phyloP scores from a whole-genome alignment of 2,329 filamentous ascomycete genomes.

The Cladophialophora bantiana region DNA sequence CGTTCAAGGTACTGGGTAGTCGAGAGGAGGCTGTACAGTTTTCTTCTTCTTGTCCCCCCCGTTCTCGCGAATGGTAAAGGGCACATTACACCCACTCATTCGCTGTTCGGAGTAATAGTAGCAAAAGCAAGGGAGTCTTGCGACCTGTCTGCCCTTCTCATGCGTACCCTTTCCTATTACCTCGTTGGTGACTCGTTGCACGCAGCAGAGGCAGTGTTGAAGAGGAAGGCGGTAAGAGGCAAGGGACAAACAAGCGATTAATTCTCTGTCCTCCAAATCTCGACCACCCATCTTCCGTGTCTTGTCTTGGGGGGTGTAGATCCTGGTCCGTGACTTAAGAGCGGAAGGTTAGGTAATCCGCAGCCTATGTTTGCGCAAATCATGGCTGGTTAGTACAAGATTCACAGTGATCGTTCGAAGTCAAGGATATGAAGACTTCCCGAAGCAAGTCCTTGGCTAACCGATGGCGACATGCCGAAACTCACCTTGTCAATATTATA shows the following conservation, averaged over 20 bases:
- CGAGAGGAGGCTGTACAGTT: neutral
- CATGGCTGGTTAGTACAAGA: conserved; percentile 11
- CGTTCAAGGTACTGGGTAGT: neutral
- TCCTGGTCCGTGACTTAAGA: conserved; percentile 17
- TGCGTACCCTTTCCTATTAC: neutral
- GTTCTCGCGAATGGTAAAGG: neutral
- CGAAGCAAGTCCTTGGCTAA: neutral
- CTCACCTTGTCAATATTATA: conserved; percentile 94
- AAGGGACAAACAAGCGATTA: neutral
- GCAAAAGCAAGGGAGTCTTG: neutral
- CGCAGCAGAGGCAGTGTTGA: neutral
- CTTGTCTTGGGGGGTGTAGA: neutral
- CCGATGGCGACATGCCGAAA: conserved; percentile 33
- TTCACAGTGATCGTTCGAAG: neutral
- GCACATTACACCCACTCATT: neutral
- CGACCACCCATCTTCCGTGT: no score
- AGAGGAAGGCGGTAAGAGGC: neutral
- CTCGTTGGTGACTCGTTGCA: neutral
- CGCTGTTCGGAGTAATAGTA: neutral
- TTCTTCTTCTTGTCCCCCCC: neutral
- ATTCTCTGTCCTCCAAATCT: neutral
- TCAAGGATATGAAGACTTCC: neutral
- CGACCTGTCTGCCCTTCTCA: neutral
- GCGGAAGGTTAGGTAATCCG: conserved; percentile 43
- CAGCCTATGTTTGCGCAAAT: conserved; percentile 37